Evolutionary conservation across 2,329 filamentous ascomycete species (phyloP), one percentile per base, ranked within the genome.

Genomic region (Phoma sp.): DNA sequence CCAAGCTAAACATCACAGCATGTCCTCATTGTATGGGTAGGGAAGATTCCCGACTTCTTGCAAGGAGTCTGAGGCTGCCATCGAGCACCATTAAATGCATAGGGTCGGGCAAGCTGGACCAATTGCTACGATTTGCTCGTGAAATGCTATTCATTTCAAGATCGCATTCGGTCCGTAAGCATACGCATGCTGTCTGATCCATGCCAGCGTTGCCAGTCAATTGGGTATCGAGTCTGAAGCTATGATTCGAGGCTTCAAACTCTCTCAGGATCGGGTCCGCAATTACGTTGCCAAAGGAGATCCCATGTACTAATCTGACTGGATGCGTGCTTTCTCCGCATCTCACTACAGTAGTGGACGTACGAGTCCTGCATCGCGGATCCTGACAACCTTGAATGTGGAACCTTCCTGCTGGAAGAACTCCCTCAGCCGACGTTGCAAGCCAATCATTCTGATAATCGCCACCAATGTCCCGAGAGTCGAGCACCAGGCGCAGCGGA

Each of bases 251-350:
- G 36, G n/a, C 24, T 9, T 27, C 24, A 33, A 32, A 23, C 39
- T n/a, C 46, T 49, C 38, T 25, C 56, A 60, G 44, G 38, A 59
- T 58, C 67, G 66, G 65, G 29, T 68, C 67, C 65, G 65, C 67
- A 69, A 52, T 52, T 36, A 41, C 59, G 58, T 57, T 55, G 49
- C 56, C 37, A 46, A 50, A 47, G 13, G 41, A 59, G 60, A 53
- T 60, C 54, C 61, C 45, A 59, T 48, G 33, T 35, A 33, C 45
- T 58, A 35, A n/a, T 38, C 52, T 53, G 47, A 62, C 59, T 58
- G 57, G 39, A 45, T 55, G 50, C 36, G 42, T 40, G 14, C 27
- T 33, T 65, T 62, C 67, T 71, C 66, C 67, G 64, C 68, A 68
- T 63, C 47, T 48, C 41, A 52, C 55, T 29, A 55, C 41, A 29